Conservation (phyloP, 129 eudicot genomes). For the carrot (Daucus carota) region DNA sequence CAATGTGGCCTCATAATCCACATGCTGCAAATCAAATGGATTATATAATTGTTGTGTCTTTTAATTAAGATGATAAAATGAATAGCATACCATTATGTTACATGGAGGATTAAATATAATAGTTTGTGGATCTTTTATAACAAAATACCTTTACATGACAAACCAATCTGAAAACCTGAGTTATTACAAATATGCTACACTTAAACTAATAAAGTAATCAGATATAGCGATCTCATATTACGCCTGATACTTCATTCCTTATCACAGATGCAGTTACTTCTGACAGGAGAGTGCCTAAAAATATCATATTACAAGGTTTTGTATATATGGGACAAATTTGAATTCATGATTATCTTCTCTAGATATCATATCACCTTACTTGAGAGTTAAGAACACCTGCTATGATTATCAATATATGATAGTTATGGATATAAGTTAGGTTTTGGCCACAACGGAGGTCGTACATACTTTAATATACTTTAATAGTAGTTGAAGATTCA, state of each 20-base stretch:
- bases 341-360: neutral
- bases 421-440: neutral
- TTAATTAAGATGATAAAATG: neutral
- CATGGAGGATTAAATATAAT: neutral
- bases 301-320: neutral
- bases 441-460: neutral
- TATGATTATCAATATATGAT: neutral
- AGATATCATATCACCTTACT: neutral
- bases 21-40: conserved; percentile 37
- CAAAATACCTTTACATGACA: neutral
- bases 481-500: neutral
- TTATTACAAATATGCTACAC: neutral
- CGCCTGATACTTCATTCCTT: neutral
- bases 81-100: neutral
- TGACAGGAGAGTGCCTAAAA: neutral
- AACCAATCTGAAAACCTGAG: neutral
- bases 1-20: conserved; percentile 93
- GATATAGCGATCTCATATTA: neutral
- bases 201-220: neutral
- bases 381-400: neutral
- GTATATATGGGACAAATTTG: neutral
- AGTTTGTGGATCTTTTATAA: neutral
- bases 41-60: neutral
- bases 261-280: neutral
- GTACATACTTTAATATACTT: neutral